phyloP scores from a whole-genome alignment of 768 basidiomycete genomes.

The Podaxis sp. region DNA sequence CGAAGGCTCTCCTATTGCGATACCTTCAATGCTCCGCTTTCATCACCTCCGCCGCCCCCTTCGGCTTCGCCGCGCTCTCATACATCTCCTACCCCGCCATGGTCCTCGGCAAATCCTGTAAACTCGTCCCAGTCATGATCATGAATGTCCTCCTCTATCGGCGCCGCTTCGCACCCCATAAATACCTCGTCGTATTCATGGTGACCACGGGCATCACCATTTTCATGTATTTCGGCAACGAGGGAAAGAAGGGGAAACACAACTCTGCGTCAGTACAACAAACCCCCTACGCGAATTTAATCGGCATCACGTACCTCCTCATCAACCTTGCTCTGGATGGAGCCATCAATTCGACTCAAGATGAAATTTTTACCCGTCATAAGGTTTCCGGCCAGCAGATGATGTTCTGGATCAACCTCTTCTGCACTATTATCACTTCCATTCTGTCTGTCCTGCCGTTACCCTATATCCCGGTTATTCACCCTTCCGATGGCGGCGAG shows the following conservation, averaged over 20 bases:
- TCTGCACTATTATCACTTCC: slow-evolving; percentile 74
- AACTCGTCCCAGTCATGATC: slow-evolving; percentile 97
- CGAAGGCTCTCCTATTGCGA: slow-evolving; percentile 56
- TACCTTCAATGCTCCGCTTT: slow-evolving; percentile 86
- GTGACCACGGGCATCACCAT: slow-evolving; percentile 90
- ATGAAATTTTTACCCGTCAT: slow-evolving; percentile 87
- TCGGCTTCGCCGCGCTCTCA: slow-evolving; percentile 92
- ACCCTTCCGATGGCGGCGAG: slow-evolving; percentile 58
- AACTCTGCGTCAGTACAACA: slow-evolving; percentile 29
- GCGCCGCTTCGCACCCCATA: slow-evolving; percentile 88
- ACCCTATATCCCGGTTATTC: slow-evolving; percentile 80
- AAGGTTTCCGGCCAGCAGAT: slow-evolving; percentile 88
- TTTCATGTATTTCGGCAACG: slow-evolving; percentile 88
- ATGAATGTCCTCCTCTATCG: slow-evolving; percentile 97
- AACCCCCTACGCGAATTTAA: slow-evolving; percentile 55
- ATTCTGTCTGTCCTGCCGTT: slow-evolving; percentile 73
- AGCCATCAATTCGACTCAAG: slow-evolving; percentile 93
- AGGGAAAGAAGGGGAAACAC: slow-evolving; percentile 42
- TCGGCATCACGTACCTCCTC: slow-evolving; percentile 75
- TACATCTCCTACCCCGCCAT: slow-evolving; percentile 98
- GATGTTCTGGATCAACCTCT: slow-evolving; percentile 98
- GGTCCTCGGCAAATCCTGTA: slow-evolving; percentile 99
- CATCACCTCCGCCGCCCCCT: slow-evolving; percentile 90
- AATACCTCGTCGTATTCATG: slow-evolving; percentile 93
- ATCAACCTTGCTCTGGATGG: slow-evolving; percentile 93